Evolutionary conservation across 2,329 filamentous ascomycete species (phyloP).

Genomic region (Fusarium pseudocircinatum): DNA sequence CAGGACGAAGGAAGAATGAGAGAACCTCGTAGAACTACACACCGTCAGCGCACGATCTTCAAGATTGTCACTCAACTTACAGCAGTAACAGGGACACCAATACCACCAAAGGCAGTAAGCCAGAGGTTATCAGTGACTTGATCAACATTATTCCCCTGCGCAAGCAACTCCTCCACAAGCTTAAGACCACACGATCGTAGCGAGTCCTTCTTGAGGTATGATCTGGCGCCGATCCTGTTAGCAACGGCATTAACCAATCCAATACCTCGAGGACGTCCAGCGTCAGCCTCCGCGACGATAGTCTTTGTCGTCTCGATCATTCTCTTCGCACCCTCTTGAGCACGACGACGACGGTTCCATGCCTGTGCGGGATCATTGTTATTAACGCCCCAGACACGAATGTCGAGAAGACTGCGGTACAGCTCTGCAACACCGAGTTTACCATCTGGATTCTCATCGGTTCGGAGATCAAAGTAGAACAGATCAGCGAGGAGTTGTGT

Average conservation of each 20-base stretch:
- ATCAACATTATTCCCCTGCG: constrained; percentile 46
- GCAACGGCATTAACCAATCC: constrained; percentile 45
- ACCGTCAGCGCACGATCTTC: not conserved
- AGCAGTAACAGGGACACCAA: constrained; percentile 51
- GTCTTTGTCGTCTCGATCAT: constrained; percentile 52
- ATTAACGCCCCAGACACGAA: constrained; percentile 58
- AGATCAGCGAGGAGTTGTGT: constrained; percentile 64
- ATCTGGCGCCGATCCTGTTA: constrained; percentile 43
- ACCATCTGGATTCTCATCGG: constrained; percentile 62
- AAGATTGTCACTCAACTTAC: constrained; percentile 40
- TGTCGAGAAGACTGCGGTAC: constrained; percentile 54
- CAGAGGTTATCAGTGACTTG: constrained; percentile 50
- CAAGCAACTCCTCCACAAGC: constrained; percentile 51
- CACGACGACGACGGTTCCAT: constrained; percentile 56
- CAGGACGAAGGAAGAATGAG: constrained; percentile 52
- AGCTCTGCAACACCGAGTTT: constrained; percentile 52
- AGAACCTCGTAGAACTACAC: constrained; percentile 57
- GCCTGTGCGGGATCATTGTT: constrained; percentile 58
- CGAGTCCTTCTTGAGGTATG: constrained; percentile 47
- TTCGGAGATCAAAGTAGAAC: constrained; percentile 68
- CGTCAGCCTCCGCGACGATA: constrained; percentile 50
- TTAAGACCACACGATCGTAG: constrained; percentile 53
- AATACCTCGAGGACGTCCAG: constrained; percentile 46
- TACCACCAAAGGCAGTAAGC: constrained; percentile 53
- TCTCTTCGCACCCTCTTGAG: constrained; percentile 51